A percentile compares a stretch with the other conserved stretches of the same genome.
Evolutionary conservation across 495 filamentous ascomycete genomes (phyloP).

Genomic region (Aspergillus hancockii): DNA sequence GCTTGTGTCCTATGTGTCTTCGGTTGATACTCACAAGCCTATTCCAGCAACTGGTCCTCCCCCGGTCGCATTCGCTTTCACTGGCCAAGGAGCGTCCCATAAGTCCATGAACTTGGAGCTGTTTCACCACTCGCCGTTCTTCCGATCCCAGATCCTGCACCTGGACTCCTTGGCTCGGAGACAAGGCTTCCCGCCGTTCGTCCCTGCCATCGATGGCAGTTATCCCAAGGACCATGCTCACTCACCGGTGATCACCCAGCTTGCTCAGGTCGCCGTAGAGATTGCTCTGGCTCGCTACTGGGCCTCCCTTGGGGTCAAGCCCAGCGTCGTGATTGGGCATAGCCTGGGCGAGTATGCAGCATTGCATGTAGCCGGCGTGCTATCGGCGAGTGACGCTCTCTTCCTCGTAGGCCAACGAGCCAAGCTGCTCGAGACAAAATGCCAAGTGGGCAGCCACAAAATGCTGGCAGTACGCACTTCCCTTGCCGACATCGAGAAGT

Average conservation of each 20-base stretch:
- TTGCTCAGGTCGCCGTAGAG: conserved; percentile 72
- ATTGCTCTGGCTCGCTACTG: conserved; percentile 81
- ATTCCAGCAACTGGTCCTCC: too few relatives aligned
- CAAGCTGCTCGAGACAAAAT: conserved; percentile 69
- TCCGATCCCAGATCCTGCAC: conserved; percentile 67
- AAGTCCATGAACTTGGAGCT: conserved; percentile 67
- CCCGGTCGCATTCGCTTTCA: conserved; percentile 31
- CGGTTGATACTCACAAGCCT: too few relatives aligned
- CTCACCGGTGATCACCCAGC: conserved; percentile 51
- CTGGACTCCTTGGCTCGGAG: conserved; percentile 64
- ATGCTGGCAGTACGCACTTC: too few relatives aligned
- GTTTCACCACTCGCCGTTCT: conserved; percentile 61
- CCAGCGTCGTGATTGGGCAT: conserved; percentile 77
- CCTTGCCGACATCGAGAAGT: too few relatives aligned
- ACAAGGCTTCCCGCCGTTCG: conserved; percentile 67
- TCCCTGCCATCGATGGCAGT: conserved; percentile 57
- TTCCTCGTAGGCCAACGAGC: conserved; percentile 80
- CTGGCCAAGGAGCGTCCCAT: conserved; percentile 58
- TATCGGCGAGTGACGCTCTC: conserved; percentile 77
- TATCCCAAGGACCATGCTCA: conserved; percentile 52
- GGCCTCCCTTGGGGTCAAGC: conserved; percentile 72
- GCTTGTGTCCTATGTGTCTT: too few relatives aligned
- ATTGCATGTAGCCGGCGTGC: conserved; percentile 74
- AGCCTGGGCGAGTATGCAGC: conserved; percentile 89
- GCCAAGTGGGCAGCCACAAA: too few relatives aligned